These are phyloP conservation scores for Cordyceps fumosorosea DNA, from an alignment of 2,329 filamentous ascomycete species.

Conservation along the genomic window DNA sequence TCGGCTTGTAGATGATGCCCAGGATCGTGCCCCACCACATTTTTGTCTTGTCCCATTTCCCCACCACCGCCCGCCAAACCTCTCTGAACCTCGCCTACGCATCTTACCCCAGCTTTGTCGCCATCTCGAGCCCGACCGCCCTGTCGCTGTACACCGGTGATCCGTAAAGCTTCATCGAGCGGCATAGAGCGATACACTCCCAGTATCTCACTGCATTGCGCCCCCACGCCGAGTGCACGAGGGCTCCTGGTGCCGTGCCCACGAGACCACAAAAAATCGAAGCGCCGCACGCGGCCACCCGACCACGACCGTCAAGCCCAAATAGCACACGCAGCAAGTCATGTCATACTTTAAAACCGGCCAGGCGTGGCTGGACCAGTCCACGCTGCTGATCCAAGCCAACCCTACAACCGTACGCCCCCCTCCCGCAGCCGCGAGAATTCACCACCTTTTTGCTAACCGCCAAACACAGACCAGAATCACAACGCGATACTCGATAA, in stretches of 20 bases:
- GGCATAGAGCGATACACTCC: background rate
- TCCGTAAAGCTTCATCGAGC: background rate
- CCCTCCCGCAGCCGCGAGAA: background rate
- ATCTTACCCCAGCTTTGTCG: slow-evolving; percentile 4
- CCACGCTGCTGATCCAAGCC: slow-evolving; percentile 76
- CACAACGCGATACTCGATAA: slow-evolving; percentile 84
- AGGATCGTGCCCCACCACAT: slow-evolving; percentile 5
- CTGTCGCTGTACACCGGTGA: background rate
- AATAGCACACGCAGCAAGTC: background rate
- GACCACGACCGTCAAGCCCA: background rate
- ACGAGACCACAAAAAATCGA: slow-evolving; percentile 2
- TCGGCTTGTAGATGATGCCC: background rate
- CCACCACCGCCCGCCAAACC: slow-evolving; percentile 2
- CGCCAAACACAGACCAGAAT: slow-evolving; percentile 64
- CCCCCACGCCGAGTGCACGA: background rate
- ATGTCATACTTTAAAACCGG: slow-evolving; percentile 83
- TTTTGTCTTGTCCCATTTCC: background rate
- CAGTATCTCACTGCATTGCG: background rate
- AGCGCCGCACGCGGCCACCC: background rate
- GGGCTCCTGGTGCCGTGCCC: background rate
- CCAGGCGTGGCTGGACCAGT: slow-evolving; percentile 89
- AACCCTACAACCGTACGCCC: slow-evolving; percentile 69
- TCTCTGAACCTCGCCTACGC: background rate
- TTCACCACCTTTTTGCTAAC: background rate
- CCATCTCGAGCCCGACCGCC: background rate